Percentiles rank a stretch among this genome's conserved stretches.
These are phyloP conservation scores for Pilatotrama ljubarskyi DNA, from an alignment of 768 basidiomycete genomes.

Conservation along the genomic window DNA sequence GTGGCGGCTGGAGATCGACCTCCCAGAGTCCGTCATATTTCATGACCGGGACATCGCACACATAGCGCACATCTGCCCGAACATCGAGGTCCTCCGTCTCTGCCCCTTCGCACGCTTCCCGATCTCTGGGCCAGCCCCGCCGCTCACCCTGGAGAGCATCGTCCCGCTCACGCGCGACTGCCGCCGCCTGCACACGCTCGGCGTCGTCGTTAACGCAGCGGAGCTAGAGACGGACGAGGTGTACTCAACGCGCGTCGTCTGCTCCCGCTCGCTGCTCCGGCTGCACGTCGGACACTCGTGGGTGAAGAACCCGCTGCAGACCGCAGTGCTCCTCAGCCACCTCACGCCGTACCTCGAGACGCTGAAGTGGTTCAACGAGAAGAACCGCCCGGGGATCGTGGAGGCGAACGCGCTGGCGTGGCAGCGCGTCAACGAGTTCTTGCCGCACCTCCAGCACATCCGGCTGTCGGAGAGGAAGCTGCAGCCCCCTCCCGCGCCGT, in stretches of 20 bases:
- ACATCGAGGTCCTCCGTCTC: slow-evolving; percentile 65
- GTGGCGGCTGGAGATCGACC: slow-evolving; percentile 69
- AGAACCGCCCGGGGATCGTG: slow-evolving; percentile 67
- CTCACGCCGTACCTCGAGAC: slow-evolving; percentile 69
- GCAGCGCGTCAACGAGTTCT: slow-evolving; percentile 66
- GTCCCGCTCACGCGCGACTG: slow-evolving; percentile 59
- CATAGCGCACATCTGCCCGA: slow-evolving; percentile 63
- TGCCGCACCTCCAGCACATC: slow-evolving; percentile 72
- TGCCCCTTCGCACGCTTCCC: slow-evolving; percentile 72
- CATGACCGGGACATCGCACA: slow-evolving; percentile 57
- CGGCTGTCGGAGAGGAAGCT: slow-evolving; percentile 60
- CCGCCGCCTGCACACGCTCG: slow-evolving; percentile 61
- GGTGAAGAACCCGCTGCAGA: slow-evolving; percentile 66
- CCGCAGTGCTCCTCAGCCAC: slow-evolving; percentile 74
- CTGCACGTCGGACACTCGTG: slow-evolving; percentile 78
- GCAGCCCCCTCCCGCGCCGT: slow-evolving; percentile 29
- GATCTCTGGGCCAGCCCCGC: slow-evolving; percentile 48
- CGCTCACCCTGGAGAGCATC: slow-evolving; percentile 63
- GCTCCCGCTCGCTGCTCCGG: slow-evolving; percentile 67
- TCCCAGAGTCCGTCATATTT: slow-evolving; percentile 75
- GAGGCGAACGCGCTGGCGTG: slow-evolving; percentile 68
- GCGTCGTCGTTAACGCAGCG: slow-evolving; percentile 62
- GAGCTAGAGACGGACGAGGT: slow-evolving; percentile 44
- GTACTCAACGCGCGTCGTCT: slow-evolving; percentile 46
- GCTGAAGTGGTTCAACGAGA: slow-evolving; percentile 78